Evolutionary conservation across 495 filamentous ascomycete species (phyloP), one percentile per base, ranked within the genome.

Genomic region (Pyrenula massariospora): DNA sequence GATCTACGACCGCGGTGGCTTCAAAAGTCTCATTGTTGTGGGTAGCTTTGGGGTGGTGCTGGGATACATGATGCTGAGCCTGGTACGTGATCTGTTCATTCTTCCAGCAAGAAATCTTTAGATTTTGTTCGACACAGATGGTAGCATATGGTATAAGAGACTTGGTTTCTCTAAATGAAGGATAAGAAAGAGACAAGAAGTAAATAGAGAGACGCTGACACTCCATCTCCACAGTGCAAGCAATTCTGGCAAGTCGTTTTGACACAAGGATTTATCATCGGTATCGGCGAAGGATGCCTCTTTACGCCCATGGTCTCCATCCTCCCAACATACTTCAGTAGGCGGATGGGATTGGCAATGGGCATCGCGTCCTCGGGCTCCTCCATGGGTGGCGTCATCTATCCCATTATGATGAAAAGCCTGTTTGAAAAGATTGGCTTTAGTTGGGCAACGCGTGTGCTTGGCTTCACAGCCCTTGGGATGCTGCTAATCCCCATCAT

Each of bases 381-480:
- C 3, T 68, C 66, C 3, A 21, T 65, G 24, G 79, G 79, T 5
- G 77, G 77, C 12, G 62, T 78, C 47, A 66, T 79, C 49, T 78
- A 76, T 56, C 77, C 77, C 0, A 78, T 80, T 57, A 61, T 73
- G 10, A 65, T 79, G 55, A 63, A 75, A 54, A 60, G 64, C 11
- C 67, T 80, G 5, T 57, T 70, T 19, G 65, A 63, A 0, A 53
- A 53, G 25, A 61, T 79, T 51, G 77, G 76, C 1, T 78, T 79
- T 55, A 63, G 56, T 10, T 80, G 77, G 77, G 67, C 76, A 12
- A 72, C 69, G 1, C 66, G 77, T 1, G 58, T 70, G 8, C 63
- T 78, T 2, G 75, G 68, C 12, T 78, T 79, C 59, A 73, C 78
- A 2, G 66, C 70, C 15, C 63, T 82, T 0, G 71, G 50, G 23